Conservation (phyloP, 805 yeast species). For the Cyberlindnera euphorbiae region DNA sequence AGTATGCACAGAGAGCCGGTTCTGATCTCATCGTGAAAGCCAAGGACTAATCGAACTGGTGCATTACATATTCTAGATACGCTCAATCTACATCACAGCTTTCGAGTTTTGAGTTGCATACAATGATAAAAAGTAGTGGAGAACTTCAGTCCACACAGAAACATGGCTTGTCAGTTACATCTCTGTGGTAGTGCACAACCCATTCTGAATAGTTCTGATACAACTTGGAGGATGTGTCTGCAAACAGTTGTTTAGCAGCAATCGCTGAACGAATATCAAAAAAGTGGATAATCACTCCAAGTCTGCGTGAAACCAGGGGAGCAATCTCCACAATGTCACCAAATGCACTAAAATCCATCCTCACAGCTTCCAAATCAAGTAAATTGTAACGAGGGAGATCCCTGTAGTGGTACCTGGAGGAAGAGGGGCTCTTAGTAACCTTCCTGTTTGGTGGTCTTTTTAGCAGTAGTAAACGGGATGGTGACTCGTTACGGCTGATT, state of each 20-base stretch:
- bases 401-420: background rate
- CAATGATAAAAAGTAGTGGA: background rate
- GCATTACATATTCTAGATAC: too few relatives aligned
- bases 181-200: slow-evolving; percentile 64
- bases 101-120: too few relatives aligned
- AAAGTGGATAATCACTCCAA: slow-evolving; percentile 58
- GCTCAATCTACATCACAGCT: too few relatives aligned
- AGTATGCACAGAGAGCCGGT: slow-evolving; percentile 78
- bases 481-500: too few relatives aligned
- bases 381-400: slow-evolving; percentile 29
- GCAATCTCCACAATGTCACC: slow-evolving; percentile 59
- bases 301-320: slow-evolving; percentile 62
- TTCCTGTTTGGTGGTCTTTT: slow-evolving; percentile 24
- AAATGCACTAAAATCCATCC: slow-evolving; percentile 45
- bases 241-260: slow-evolving; percentile 46
- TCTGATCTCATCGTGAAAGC: slow-evolving; percentile 45
- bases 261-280: slow-evolving; percentile 57
- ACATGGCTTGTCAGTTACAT: slow-evolving; percentile 58
- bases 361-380: slow-evolving; percentile 41
- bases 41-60: too few relatives aligned
- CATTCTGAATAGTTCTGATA: slow-evolving; percentile 49
- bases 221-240: slow-evolving; percentile 30
- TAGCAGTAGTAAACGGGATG: slow-evolving; percentile 44
- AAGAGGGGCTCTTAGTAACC: slow-evolving; percentile 38
- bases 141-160: background rate